These are phyloP conservation scores for Polyporus arcularius DNA, from an alignment of 768 basidiomycete species.

Conservation along the genomic window DNA sequence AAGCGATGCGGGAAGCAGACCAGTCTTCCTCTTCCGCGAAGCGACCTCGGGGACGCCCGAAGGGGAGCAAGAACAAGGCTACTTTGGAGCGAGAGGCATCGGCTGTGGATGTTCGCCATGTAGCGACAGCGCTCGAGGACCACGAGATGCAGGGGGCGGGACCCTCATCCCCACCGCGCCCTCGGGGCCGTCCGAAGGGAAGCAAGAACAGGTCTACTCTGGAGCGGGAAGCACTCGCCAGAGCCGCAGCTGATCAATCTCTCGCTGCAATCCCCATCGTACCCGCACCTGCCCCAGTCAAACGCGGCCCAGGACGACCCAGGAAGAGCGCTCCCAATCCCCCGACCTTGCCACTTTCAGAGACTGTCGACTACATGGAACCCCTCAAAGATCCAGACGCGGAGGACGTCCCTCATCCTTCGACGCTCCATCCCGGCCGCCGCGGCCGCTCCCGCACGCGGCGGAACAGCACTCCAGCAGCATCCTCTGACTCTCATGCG, in stretches of 20 bases:
- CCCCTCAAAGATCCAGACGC: constrained; percentile 9
- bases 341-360: not conserved
- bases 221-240: constrained; percentile 2
- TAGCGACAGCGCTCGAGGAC: not conserved
- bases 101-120: not conserved
- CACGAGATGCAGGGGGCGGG: constrained; percentile 3
- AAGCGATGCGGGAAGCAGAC: constrained; percentile 2
- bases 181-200: constrained; percentile 7
- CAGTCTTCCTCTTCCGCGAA: not conserved
- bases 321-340: constrained; percentile 12
- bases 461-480: constrained; percentile 3
- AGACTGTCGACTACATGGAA: constrained; percentile 5
- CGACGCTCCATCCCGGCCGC: not conserved
- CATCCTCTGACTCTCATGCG: not conserved
- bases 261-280: not conserved
- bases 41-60: constrained; percentile 4
- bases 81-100: constrained; percentile 7
- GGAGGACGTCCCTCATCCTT: not conserved
- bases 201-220: constrained; percentile 15
- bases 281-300: constrained; percentile 1
- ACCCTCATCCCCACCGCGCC: not conserved
- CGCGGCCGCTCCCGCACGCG: not conserved
- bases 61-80: constrained; percentile 14
- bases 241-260: not conserved
- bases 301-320: constrained; percentile 6